A percentile compares a stretch with the other conserved stretches of the same genome.
Conservation (phyloP, 768 basidiomycete species). For the Agrocybe chaxingu region DNA sequence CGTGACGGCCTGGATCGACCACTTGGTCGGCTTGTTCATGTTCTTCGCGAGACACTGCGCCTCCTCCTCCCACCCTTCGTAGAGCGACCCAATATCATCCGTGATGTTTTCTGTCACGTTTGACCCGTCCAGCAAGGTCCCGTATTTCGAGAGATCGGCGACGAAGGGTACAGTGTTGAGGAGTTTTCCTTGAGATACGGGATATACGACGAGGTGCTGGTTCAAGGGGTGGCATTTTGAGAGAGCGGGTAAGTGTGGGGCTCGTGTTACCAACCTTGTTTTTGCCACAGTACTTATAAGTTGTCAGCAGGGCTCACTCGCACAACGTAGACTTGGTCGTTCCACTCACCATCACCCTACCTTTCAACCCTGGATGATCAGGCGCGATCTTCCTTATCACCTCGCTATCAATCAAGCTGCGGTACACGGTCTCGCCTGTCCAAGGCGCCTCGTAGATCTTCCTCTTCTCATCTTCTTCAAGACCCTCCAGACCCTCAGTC, state of each 20-base stretch:
- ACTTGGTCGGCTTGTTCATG: slow-evolving; percentile 31
- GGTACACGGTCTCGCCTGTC: slow-evolving; percentile 37
- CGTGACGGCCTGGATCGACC: slow-evolving; percentile 37
- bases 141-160: slow-evolving; percentile 24
- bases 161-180: slow-evolving; percentile 29
- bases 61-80: slow-evolving; percentile 43
- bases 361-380: slow-evolving; percentile 21
- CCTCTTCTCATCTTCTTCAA: slow-evolving; percentile 13
- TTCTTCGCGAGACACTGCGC: slow-evolving; percentile 39
- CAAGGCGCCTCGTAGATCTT: slow-evolving; percentile 28
- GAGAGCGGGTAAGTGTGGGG: background rate
- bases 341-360: slow-evolving; percentile 23
- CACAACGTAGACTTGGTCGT: background rate
- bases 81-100: slow-evolving; percentile 35
- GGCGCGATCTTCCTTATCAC: slow-evolving; percentile 19
- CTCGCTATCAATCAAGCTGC: slow-evolving; percentile 27
- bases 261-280: slow-evolving; percentile 20
- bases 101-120: slow-evolving; percentile 35
- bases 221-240: background rate
- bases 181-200: slow-evolving; percentile 27
- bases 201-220: slow-evolving; percentile 31
- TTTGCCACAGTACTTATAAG: slow-evolving; percentile 26
- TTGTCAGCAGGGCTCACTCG: background rate
- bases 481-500: slow-evolving; percentile 1
- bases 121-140: slow-evolving; percentile 24